Base-by-base conservation (phyloP, 768 basidiomycete genomes). In the Russula virescens region DNA sequence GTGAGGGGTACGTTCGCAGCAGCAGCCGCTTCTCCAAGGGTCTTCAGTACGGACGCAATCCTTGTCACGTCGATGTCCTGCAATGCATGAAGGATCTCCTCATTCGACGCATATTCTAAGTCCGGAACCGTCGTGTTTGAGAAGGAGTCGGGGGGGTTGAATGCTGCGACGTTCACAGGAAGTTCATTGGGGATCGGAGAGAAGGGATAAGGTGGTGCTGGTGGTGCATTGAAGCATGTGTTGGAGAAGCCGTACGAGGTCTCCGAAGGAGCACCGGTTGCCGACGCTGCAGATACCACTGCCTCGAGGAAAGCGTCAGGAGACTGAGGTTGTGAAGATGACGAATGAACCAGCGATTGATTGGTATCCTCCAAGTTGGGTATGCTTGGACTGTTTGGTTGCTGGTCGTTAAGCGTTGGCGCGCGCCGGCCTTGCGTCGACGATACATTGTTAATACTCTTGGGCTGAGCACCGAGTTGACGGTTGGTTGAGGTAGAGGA, bases 51-150 rank as follows among this genome's bases (percentile, higher is more conserved):
- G 58, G 76, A 80, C 0, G 87, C 82, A 60, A 91, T 81, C 74
- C 85, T 89, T 55, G 85, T 79, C 60, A 87, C 77, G 67, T 91
- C 89, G 63, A 91, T 75, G 52, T 85, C 83, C 70, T 91, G 88
- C 53, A 91, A 73, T 13, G 83, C 84, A 38, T 85, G 87, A 48
- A 91, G 74, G 49, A 91, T 81, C 63, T 89, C 87, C 52, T 91
- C 89, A 68, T 83, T 88, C 26, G 86, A 86, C 14, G 79, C 78
- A 59, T 75, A 75, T 28, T 71, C 72, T n/a, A 79, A 69, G 26
- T 76, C 77, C 18, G 76, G 73, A 45, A 75, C 63, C 5, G 60
- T 35, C 31, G 51, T n/a, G 5, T 53, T 51, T 14, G 63, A 23
- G 13, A 55, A 45, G 13, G 55, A 38, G 40, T 52, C 77, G 19